Evolutionary conservation across 1,284 basidiomycete species (phyloP).

Genomic region (Sphaerobolus stellatus): DNA sequence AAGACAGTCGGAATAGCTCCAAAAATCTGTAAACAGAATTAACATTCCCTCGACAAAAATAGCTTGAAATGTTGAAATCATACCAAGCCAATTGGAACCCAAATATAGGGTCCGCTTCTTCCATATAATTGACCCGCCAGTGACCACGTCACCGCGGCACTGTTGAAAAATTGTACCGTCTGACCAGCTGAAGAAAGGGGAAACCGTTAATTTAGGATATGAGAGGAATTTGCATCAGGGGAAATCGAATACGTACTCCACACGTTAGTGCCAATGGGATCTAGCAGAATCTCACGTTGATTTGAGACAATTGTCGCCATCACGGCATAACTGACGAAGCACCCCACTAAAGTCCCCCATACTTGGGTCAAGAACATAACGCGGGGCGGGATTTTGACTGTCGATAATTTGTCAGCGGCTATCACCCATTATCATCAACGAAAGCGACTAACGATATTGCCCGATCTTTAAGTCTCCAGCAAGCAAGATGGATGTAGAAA

Average conservation of each 20-base stretch:
- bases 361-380: constrained; percentile 68
- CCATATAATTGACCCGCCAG: constrained; percentile 60
- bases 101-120: constrained; percentile 50
- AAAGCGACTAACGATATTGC: constrained; percentile 47
- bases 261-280: constrained; percentile 53
- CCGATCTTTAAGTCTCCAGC: constrained; percentile 69
- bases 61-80: background rate
- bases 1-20: constrained; percentile 50
- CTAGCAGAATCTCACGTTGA: constrained; percentile 51
- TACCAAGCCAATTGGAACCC: constrained; percentile 49
- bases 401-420: background rate
- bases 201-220: constrained; percentile 24
- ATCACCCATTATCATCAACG: background rate
- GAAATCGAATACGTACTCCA: constrained; percentile 43
- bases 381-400: constrained; percentile 69
- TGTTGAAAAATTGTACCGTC: constrained; percentile 53
- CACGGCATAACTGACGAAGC: constrained; percentile 38
- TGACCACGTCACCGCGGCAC: constrained; percentile 63
- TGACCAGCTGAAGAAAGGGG: constrained; percentile 38
- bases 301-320: constrained; percentile 56
- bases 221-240: constrained; percentile 17
- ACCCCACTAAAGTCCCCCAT: constrained; percentile 62
- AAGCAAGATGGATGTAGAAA: constrained; percentile 50
- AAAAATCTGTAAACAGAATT: constrained; percentile 33
- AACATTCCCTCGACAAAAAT: background rate